Evolutionary conservation across 2,329 filamentous ascomycete genomes (phyloP).

Genomic region (Nemania sp.): DNA sequence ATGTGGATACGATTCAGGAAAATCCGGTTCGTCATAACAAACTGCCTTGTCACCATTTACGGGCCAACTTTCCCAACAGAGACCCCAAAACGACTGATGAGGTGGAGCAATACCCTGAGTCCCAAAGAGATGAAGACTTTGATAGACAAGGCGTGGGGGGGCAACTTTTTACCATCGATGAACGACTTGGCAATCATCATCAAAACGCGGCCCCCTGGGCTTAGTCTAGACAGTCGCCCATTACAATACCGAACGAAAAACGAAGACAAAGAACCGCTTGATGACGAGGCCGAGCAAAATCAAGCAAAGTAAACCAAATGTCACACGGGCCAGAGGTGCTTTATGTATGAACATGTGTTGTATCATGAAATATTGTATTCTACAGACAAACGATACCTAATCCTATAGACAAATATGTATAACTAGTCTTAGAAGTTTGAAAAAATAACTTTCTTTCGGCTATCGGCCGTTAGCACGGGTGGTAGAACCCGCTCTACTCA

Average conservation of each 20-base stretch:
- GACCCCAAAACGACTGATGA: conserved; percentile 39
- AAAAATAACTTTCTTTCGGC: conserved; percentile 2
- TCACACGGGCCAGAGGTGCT: neutral
- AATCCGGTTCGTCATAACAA: conserved; percentile 47
- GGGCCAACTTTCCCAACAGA: conserved; percentile 44
- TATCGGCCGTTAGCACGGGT: conserved; percentile 1
- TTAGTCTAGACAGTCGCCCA: conserved; percentile 11
- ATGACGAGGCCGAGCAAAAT: neutral
- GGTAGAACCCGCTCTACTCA: conserved; percentile 31
- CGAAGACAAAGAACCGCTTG: neutral
- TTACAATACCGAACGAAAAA: neutral
- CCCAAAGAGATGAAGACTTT: conserved; percentile 52
- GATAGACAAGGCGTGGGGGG: conserved; percentile 56
- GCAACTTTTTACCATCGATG: conserved; percentile 50
- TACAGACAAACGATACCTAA: conserved; percentile 27
- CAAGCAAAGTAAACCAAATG: neutral
- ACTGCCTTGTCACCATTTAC: conserved; percentile 53
- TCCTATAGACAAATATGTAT: conserved; percentile 17
- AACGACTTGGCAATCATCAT: conserved; percentile 46
- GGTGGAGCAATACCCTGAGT: conserved; percentile 47
- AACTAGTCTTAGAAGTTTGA: conserved; percentile 21
- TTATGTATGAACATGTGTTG: neutral
- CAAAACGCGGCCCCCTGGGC: conserved; percentile 37
- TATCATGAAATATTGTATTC: conserved; percentile 12
- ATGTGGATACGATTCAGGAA: conserved; percentile 42